Evolutionary conservation across 306 rosid species (phyloP).

Genomic region (Potentilla sterilis): DNA sequence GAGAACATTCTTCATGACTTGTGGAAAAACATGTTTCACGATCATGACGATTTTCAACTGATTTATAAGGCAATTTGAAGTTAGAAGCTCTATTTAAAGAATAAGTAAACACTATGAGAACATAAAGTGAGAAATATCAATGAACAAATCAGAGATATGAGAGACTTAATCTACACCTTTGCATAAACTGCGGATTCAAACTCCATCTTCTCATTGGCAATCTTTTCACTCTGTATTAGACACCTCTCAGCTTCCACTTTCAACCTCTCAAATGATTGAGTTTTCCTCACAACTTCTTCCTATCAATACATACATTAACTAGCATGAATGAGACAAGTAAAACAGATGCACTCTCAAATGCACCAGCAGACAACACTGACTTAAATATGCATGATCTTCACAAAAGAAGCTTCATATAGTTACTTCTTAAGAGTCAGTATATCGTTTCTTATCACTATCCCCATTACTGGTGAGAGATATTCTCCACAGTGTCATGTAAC

Average conservation of each 20-base stretch:
- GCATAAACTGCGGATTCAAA: slow-evolving; percentile 68
- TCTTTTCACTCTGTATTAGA: slow-evolving; percentile 70
- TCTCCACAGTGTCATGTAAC: not conserved
- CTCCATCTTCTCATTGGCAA: slow-evolving; percentile 64
- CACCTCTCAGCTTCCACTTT: slow-evolving; percentile 82
- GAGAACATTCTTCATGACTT: not conserved
- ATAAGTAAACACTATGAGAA: not conserved
- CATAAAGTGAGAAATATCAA: not conserved
- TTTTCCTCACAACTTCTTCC: slow-evolving; percentile 83
- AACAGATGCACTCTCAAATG: not conserved
- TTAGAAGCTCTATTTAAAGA: slow-evolving; percentile 9
- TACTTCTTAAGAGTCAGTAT: not conserved
- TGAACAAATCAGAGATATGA: not conserved
- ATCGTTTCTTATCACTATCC: not conserved
- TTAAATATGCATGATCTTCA: not conserved
- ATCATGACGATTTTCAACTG: not conserved
- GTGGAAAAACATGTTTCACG: not conserved
- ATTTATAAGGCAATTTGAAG: not conserved
- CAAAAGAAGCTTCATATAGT: not conserved
- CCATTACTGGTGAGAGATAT: not conserved
- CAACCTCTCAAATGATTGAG: slow-evolving; percentile 65
- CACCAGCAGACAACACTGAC: not conserved
- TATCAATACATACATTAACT: slow-evolving; percentile 27
- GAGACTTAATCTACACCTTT: slow-evolving; percentile 45
- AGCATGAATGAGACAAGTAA: slow-evolving; percentile 1